Conservation (phyloP, 352 stramenopile genomes). For the Phytophthora tentaculata region DNA sequence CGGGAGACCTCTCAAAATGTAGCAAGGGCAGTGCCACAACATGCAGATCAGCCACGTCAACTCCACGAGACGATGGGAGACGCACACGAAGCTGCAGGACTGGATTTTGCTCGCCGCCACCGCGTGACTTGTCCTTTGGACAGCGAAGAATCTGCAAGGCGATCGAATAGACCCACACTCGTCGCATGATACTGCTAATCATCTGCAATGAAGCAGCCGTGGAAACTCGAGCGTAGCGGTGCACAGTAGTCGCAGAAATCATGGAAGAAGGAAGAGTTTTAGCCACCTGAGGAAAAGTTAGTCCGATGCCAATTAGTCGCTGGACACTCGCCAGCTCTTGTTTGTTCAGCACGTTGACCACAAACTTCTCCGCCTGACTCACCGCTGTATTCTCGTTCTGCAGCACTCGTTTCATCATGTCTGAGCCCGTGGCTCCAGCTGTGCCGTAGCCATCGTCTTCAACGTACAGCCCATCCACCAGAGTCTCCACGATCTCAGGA, state of each 20-base stretch:
- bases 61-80: slow-evolving; percentile 12
- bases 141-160: slow-evolving; percentile 14
- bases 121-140: not conserved
- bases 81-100: slow-evolving; percentile 36
- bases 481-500: slow-evolving; percentile 29
- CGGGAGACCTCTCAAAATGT: slow-evolving; percentile 16
- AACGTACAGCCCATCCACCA: slow-evolving; percentile 23
- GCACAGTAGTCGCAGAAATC: not conserved
- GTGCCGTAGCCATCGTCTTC: slow-evolving; percentile 3
- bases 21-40: slow-evolving; percentile 35
- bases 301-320: slow-evolving; percentile 12
- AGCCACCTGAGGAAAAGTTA: slow-evolving; percentile 23
- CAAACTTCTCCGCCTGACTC: slow-evolving; percentile 2
- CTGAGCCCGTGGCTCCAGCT: not conserved
- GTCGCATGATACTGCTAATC: slow-evolving; percentile 26
- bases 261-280: not conserved
- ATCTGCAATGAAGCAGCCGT: slow-evolving; percentile 23
- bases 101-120: slow-evolving; percentile 2
- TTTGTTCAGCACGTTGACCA: slow-evolving; percentile 4
- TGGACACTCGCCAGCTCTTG: slow-evolving; percentile 23
- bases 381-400: not conserved
- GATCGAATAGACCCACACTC: slow-evolving; percentile 30
- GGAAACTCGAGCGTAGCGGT: slow-evolving; percentile 23
- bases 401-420: not conserved
- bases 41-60: slow-evolving; percentile 32